Evolutionary conservation across 2,329 filamentous ascomycete genomes (phyloP).

Genomic region (Arthroderma uncinatum): DNA sequence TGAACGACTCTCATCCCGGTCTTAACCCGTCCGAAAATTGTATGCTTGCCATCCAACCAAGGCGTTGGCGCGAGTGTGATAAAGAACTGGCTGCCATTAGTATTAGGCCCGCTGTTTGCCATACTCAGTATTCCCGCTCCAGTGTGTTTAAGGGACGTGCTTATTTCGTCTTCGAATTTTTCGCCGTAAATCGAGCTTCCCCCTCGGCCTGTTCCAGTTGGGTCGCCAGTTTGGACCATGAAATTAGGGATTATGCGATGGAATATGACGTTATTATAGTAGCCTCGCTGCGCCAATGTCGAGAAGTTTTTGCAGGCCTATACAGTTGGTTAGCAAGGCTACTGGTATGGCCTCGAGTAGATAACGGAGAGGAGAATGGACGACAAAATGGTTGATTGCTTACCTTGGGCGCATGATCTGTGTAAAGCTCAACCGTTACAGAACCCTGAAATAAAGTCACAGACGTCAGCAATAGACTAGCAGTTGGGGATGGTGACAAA

Average conservation of each 20-base stretch:
- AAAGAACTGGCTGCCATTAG: constrained; percentile 94
- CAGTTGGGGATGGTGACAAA: constrained; percentile 5
- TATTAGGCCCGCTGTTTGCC: constrained; percentile 88
- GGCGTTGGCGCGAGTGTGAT: constrained; percentile 88
- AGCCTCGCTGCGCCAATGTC: constrained; percentile 66
- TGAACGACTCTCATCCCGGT: constrained; percentile 71
- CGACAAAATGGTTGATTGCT: not conserved
- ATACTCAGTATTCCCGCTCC: constrained; percentile 90
- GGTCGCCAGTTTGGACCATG: constrained; percentile 93
- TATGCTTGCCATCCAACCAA: constrained; percentile 95
- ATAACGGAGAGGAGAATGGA: not conserved
- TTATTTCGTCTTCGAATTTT: constrained; percentile 89
- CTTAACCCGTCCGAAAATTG: constrained; percentile 87
- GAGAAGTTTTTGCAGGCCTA: constrained; percentile 78
- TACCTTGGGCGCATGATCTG: constrained; percentile 50
- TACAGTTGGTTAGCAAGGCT: not conserved
- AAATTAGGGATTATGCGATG: constrained; percentile 93
- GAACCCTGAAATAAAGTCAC: constrained; percentile 49
- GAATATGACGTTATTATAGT: constrained; percentile 79
- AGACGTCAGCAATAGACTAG: not conserved
- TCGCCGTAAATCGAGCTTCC: constrained; percentile 84
- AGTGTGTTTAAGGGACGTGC: constrained; percentile 68
- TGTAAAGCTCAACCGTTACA: constrained; percentile 84
- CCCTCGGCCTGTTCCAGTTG: constrained; percentile 83
- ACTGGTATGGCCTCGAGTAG: not conserved